Percentiles rank a stretch among this genome's conserved stretches.
Evolutionary conservation across 192 early-diverging fungal species (phyloP).

Genomic region (Rhizoclosmatium sp.): DNA sequence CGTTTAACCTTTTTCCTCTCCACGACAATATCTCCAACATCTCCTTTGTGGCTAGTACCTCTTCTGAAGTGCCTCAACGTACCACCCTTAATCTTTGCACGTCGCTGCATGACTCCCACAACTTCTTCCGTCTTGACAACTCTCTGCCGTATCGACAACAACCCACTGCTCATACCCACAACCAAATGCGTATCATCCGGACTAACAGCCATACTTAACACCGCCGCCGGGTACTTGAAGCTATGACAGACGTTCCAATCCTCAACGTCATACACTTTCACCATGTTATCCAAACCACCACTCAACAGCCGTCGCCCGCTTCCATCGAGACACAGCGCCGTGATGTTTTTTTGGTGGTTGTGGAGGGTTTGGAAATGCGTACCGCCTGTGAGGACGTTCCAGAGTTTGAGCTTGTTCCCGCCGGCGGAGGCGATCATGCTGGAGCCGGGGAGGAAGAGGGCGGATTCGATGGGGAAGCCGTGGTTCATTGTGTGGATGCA

Average conservation of each 20-base stretch:
- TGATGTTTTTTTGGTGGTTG: slow-evolving; percentile 98
- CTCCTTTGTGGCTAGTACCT: slow-evolving; percentile 61
- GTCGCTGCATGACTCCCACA: slow-evolving; percentile 46
- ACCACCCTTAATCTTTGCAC: slow-evolving; percentile 62
- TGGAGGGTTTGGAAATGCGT: slow-evolving; percentile 75
- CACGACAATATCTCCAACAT: slow-evolving; percentile 75
- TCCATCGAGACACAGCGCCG: slow-evolving; percentile 85
- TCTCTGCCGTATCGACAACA: slow-evolving; percentile 86
- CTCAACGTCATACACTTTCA: slow-evolving; percentile 91
- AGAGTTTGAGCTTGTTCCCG: slow-evolving; percentile 83
- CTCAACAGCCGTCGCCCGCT: slow-evolving; percentile 78
- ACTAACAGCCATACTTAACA: slow-evolving; percentile 90
- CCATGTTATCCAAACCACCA: slow-evolving; percentile 93
- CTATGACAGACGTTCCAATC: slow-evolving; percentile 88
- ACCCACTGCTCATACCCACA: slow-evolving; percentile 91
- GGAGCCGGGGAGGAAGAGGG: slow-evolving; percentile 85
- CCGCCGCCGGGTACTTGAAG: slow-evolving; percentile 88
- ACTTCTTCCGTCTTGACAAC: slow-evolving; percentile 80
- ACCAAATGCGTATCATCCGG: slow-evolving; percentile 88
- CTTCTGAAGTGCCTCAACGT: slow-evolving; percentile 78
- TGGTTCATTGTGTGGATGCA: slow-evolving; percentile 82
- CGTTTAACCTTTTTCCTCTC: slow-evolving; percentile 70
- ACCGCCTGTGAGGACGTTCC: slow-evolving; percentile 87
- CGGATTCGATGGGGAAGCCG: slow-evolving; percentile 86
- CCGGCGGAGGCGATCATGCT: slow-evolving; percentile 79